Base-by-base conservation (phyloP, 331 rosid genomes). In the Malus hybrid region DNA sequence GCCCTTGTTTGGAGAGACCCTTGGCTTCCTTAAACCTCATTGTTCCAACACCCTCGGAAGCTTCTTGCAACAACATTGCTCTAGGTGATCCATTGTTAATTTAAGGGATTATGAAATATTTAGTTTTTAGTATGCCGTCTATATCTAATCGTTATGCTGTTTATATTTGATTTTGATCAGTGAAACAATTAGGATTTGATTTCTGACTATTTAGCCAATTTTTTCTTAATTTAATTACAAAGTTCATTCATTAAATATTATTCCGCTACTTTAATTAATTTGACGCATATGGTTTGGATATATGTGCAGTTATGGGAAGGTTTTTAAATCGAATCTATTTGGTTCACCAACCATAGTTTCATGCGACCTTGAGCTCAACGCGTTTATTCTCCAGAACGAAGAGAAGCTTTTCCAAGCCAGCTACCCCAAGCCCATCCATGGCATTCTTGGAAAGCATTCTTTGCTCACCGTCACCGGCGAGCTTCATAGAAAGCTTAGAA, bases 351-450 rank as follows among this genome's bases (percentile, higher is more conserved):
- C 94, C 77, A 86, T 90, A 30, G 94, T 93, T 55, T 93, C 98
- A 13, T 93, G 94, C 57, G 93, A 93, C 81, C 77, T 76, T 70
- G 93, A 90, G 73, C 82, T 93, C 58, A 93, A 87, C 85, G 29
- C 66, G 87, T 90, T 84, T 34, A 73, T 93, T 81, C 94, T 93
- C 84, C 96, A 90, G 58, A 93, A 93, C 62, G 94, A 93, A 69
- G 91, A 89, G 33, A 93, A 78, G 67, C 66, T 90, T 16, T 90
- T 93, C 79, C 85, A 84, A 44, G 86, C 77, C 57, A 84, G 87
- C 76, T 93, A 93, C 77, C 97, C 97, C 4, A 90, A 86, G 68
- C 77, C 78, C 10, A 87, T 93, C 75, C 96, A 86, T 64, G 83
- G 82, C 9, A 93, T 93, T 72, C 88, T 90, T 36, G 97, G 96